These are phyloP conservation scores for Candida michaelii DNA, from an alignment of 805 yeast genomes.

Conservation along the genomic window DNA sequence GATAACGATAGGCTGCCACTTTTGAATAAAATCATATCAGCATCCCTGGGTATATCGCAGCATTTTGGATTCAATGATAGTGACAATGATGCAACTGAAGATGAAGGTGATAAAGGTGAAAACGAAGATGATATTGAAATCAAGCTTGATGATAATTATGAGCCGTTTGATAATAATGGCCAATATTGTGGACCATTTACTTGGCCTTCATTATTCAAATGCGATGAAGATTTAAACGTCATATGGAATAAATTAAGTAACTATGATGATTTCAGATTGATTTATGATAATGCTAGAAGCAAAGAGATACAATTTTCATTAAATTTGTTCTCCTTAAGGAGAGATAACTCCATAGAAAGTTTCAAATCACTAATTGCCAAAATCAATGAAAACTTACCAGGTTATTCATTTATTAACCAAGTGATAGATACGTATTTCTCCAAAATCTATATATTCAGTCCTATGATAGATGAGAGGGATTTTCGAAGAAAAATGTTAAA, in stretches of 20 bases:
- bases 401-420: not conserved
- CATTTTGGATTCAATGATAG: not conserved
- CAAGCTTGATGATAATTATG: slow-evolving; percentile 1
- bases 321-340: not conserved
- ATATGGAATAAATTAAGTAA: slow-evolving; percentile 1
- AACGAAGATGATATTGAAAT: slow-evolving; percentile 1
- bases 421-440: slow-evolving; percentile 29
- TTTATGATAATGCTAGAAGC: slow-evolving; percentile 4
- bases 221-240: slow-evolving; percentile 1
- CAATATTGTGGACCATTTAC: slow-evolving; percentile 7
- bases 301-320: not conserved
- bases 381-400: slow-evolving; percentile 9
- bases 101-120: not conserved
- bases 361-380: not conserved
- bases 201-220: slow-evolving; percentile 5
- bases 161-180: slow-evolving; percentile 2
- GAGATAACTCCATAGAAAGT: not conserved
- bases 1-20: slow-evolving; percentile 4
- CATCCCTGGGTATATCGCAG: not conserved
- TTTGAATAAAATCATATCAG: slow-evolving; percentile 1
- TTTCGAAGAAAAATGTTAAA: slow-evolving; percentile 21
- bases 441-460: slow-evolving; percentile 45
- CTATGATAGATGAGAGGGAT: slow-evolving; percentile 39
- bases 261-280: slow-evolving; percentile 3
- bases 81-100: slow-evolving; percentile 4